phyloP scores from a whole-genome alignment of 352 stramenopile genomes.

The Phytopythium litorale region DNA sequence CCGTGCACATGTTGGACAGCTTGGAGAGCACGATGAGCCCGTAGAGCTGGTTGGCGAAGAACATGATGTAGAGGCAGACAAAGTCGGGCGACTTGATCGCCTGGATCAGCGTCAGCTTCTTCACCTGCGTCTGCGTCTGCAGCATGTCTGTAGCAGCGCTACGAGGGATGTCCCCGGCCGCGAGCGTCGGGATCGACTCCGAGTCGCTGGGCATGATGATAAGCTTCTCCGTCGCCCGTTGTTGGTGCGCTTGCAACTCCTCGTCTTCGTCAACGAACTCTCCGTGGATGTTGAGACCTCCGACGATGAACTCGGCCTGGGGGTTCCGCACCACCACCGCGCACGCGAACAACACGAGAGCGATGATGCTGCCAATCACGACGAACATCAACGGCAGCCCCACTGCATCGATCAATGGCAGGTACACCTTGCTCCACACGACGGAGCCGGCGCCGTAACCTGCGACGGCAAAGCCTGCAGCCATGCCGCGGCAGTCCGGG shows the following conservation, averaged over 20 bases:
- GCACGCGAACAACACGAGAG: slow-evolving; percentile 37
- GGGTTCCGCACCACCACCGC: slow-evolving; percentile 45
- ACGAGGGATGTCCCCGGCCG: too few species aligned
- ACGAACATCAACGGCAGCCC: slow-evolving; percentile 49
- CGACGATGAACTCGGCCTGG: slow-evolving; percentile 47
- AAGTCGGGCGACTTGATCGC: slow-evolving; percentile 56
- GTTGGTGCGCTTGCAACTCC: too few species aligned
- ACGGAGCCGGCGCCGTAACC: slow-evolving; percentile 61
- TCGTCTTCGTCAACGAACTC: too few species aligned
- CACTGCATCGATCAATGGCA: slow-evolving; percentile 44
- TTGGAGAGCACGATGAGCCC: slow-evolving; percentile 65
- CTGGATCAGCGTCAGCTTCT: slow-evolving; percentile 45
- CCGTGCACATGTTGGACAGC: slow-evolving; percentile 58
- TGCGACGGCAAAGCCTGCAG: slow-evolving; percentile 59
- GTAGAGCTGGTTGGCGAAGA: slow-evolving; percentile 59
- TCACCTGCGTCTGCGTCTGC: slow-evolving; percentile 42
- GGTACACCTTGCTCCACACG: slow-evolving; percentile 58
- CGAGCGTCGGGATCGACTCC: slow-evolving; percentile 31
- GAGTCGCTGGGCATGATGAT: too few species aligned
- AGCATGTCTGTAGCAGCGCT: too few species aligned
- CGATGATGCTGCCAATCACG: slow-evolving; percentile 38
- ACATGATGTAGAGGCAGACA: slow-evolving; percentile 68
- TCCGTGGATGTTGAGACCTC: slow-evolving; percentile 56
- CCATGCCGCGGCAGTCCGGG: slow-evolving; percentile 60
- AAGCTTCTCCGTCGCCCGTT: too few species aligned